Percentiles rank a stretch among this genome's conserved stretches.
Evolutionary conservation across 1,284 basidiomycete genomes (phyloP).

Genomic region (Ustilago sp.): DNA sequence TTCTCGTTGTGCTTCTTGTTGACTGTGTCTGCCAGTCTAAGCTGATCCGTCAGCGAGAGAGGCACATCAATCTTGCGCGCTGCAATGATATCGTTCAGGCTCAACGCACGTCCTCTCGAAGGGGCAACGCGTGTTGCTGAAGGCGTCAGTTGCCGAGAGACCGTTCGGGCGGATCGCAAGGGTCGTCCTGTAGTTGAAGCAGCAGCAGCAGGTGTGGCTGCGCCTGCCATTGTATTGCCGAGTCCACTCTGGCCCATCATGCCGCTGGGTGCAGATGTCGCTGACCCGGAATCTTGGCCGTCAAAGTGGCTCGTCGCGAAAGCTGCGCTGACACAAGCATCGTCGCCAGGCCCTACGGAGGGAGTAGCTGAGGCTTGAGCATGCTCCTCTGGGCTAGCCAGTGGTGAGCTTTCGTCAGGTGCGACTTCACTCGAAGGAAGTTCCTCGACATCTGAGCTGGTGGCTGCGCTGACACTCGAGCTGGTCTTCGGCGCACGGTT

Average conservation of each 20-base stretch:
- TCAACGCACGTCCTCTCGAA: slow-evolving; percentile 39
- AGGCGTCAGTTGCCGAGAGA: slow-evolving; percentile 27
- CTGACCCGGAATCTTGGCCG: slow-evolving; percentile 4
- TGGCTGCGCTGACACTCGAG: slow-evolving; percentile 8
- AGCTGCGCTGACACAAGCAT: slow-evolving; percentile 4
- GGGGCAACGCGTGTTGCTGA: slow-evolving; percentile 37
- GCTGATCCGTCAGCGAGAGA: slow-evolving; percentile 42
- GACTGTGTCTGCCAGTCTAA: slow-evolving; percentile 44
- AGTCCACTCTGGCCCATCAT: not conserved
- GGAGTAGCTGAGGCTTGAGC: not conserved
- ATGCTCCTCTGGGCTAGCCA: not conserved
- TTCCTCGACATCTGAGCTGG: slow-evolving; percentile 36
- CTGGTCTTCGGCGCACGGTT: slow-evolving; percentile 24
- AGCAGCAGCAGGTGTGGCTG: slow-evolving; percentile 6
- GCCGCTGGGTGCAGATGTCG: not conserved
- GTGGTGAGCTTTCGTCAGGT: slow-evolving; percentile 7
- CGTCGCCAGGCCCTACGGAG: not conserved
- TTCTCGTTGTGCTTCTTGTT: slow-evolving; percentile 54
- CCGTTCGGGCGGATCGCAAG: slow-evolving; percentile 28
- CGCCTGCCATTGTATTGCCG: not conserved
- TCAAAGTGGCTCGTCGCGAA: slow-evolving; percentile 13
- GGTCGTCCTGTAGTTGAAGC: slow-evolving; percentile 28
- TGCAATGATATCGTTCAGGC: slow-evolving; percentile 50
- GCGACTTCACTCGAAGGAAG: slow-evolving; percentile 11
- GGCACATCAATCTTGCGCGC: slow-evolving; percentile 51